Conservation (phyloP, 1,284 basidiomycete genomes). For the Mycosarcoma mackinlayi region DNA sequence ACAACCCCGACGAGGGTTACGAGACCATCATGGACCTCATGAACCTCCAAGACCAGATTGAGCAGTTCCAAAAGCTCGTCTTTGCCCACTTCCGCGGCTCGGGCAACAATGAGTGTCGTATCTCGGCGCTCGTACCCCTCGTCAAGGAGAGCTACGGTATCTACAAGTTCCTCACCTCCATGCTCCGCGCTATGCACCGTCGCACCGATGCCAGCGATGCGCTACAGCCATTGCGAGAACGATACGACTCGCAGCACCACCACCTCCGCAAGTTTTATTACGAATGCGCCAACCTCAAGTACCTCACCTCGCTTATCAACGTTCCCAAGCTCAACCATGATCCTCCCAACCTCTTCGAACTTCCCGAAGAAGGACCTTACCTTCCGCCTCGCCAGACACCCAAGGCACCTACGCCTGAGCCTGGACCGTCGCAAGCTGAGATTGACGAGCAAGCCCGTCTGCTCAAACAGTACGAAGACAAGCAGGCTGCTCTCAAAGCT, state of each 20-base stretch:
- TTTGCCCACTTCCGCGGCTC: conserved; percentile 65
- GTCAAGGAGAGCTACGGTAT: conserved; percentile 69
- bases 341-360: conserved; percentile 66
- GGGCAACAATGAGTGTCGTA: conserved; percentile 67
- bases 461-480: conserved; percentile 96
- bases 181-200: conserved; percentile 68
- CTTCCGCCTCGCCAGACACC: conserved; percentile 58
- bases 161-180: conserved; percentile 68
- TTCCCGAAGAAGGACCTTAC: conserved; percentile 61
- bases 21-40: conserved; percentile 69
- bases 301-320: conserved; percentile 67
- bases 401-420: conserved; percentile 53
- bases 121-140: conserved; percentile 65
- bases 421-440: conserved; percentile 71
- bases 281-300: conserved; percentile 67
- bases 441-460: conserved; percentile 93
- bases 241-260: conserved; percentile 66
- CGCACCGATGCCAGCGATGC: conserved; percentile 67
- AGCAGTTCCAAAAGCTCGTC: conserved; percentile 67
- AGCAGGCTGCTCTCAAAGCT: conserved; percentile 83
- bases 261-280: conserved; percentile 67
- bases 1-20: conserved; percentile 68
- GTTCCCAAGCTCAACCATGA: conserved; percentile 68
- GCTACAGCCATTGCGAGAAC: conserved; percentile 64
- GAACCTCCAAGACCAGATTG: conserved; percentile 68